Conservation (phyloP, 768 basidiomycete genomes). For the Strobilomyces confusus region DNA sequence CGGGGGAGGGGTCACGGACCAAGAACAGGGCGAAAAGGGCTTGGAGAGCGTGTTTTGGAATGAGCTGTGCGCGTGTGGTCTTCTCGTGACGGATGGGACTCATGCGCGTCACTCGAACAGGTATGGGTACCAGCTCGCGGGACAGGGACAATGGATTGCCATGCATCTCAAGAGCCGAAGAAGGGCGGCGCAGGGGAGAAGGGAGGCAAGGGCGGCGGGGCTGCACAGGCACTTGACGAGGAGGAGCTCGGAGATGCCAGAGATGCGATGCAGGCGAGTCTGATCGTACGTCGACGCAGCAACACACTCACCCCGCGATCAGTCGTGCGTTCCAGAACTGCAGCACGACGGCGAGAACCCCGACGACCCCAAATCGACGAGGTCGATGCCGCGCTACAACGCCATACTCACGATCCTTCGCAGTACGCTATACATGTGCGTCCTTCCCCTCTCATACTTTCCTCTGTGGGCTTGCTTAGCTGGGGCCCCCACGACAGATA, state of each 20-base stretch:
- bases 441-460: no score
- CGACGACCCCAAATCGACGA: slow-evolving; percentile 61
- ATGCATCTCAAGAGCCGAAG: slow-evolving; percentile 58
- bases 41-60: slow-evolving; percentile 86
- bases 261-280: slow-evolving; percentile 10
- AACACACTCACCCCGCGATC: not conserved
- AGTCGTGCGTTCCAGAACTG: no score
- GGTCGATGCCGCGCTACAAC: slow-evolving; percentile 76
- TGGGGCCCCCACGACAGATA: no score
- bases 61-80: slow-evolving; percentile 48
- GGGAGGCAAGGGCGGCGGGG: slow-evolving; percentile 23
- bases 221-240: slow-evolving; percentile 1
- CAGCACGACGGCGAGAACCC: slow-evolving; percentile 39
- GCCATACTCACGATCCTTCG: slow-evolving; percentile 82
- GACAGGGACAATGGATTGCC: slow-evolving; percentile 75
- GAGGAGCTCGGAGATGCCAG: slow-evolving; percentile 6
- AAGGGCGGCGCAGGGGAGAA: slow-evolving; percentile 41
- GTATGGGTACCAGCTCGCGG: slow-evolving; percentile 71
- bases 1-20: slow-evolving; percentile 86
- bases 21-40: slow-evolving; percentile 79
- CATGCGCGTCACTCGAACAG: slow-evolving; percentile 36
- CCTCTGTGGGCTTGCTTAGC: no score
- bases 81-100: not conserved
- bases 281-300: not conserved
- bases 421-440: slow-evolving; percentile 81